phyloP scores from a whole-genome alignment of 495 filamentous ascomycete genomes.

The Lophium mytilinum region DNA sequence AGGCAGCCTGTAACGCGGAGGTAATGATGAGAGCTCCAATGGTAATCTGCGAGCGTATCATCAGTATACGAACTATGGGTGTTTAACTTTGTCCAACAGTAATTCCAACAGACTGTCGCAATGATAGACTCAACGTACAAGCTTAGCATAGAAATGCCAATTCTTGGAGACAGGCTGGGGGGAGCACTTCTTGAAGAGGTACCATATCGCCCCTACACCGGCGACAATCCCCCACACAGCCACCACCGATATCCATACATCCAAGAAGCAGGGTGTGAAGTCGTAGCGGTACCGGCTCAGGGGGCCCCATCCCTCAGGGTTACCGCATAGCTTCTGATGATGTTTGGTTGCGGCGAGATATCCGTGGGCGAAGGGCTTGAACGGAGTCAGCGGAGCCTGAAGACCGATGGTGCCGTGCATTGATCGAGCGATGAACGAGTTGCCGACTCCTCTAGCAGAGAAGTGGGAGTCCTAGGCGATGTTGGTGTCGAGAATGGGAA shows the following conservation, averaged over 20 bases:
- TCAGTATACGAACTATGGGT: no score
- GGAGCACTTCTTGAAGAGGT: slow-evolving; percentile 58
- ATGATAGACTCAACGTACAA: slow-evolving; percentile 47
- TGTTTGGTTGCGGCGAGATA: slow-evolving; percentile 29
- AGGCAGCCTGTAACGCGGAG: slow-evolving; percentile 60
- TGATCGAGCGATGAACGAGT: background rate
- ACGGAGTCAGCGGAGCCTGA: slow-evolving; percentile 18
- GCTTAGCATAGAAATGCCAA: slow-evolving; percentile 92
- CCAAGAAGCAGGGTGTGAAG: slow-evolving; percentile 94
- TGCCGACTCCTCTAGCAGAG: slow-evolving; percentile 4
- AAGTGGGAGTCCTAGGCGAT: background rate
- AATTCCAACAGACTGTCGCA: background rate
- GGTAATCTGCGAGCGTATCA: slow-evolving; percentile 46
- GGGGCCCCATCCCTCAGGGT: slow-evolving; percentile 92
- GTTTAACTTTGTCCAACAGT: no score
- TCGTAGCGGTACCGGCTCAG: slow-evolving; percentile 76
- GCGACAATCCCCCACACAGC: slow-evolving; percentile 68
- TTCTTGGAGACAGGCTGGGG: slow-evolving; percentile 64
- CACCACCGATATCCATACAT: slow-evolving; percentile 69
- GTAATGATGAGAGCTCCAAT: slow-evolving; percentile 60
- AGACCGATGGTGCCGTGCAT: slow-evolving; percentile 10
- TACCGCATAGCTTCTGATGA: slow-evolving; percentile 63
- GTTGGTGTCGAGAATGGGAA: background rate
- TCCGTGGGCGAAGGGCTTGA: slow-evolving; percentile 11
- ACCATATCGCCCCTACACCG: slow-evolving; percentile 67